A percentile compares a stretch with the other conserved stretches of the same genome.
Evolutionary conservation across 2,329 filamentous ascomycete genomes (phyloP).

Genomic region (Ophiostoma triangulosporum): DNA sequence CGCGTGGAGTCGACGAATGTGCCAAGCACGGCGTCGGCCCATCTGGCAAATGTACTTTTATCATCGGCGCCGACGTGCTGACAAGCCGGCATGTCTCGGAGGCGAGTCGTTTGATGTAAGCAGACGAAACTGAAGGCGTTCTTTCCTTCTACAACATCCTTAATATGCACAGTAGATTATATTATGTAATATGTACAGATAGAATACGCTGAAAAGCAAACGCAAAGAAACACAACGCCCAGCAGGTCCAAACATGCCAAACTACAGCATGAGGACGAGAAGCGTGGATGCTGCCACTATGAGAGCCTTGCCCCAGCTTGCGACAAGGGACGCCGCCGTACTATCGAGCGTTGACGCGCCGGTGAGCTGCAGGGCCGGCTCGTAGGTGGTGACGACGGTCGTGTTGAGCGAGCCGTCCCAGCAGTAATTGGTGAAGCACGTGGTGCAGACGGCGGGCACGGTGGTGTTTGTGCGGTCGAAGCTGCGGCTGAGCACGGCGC

Average conservation of each 20-base stretch:
- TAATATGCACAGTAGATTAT: too few species aligned
- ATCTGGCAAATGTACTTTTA: too few species aligned
- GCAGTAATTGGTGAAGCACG: conserved; percentile 76
- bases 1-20: too few species aligned
- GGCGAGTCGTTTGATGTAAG: too few species aligned
- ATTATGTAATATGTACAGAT: background rate
- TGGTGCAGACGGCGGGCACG: conserved; percentile 56
- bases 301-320: background rate
- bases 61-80: too few species aligned
- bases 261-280: background rate
- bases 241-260: background rate
- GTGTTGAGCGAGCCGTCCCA: conserved; percentile 63
- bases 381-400: conserved; percentile 16
- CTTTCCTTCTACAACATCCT: too few species aligned
- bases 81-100: too few species aligned
- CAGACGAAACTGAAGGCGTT: too few species aligned
- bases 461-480: conserved; percentile 55
- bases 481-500: conserved; percentile 69
- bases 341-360: conserved; percentile 7
- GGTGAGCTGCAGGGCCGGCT: conserved; percentile 20
- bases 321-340: background rate
- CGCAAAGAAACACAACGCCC: background rate
- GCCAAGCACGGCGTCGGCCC: too few species aligned
- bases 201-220: background rate
- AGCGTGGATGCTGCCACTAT: background rate